Percentiles rank a stretch among this genome's conserved stretches.
Conservation (phyloP, 1,284 basidiomycete genomes). For the Moniliophthora roreri region DNA sequence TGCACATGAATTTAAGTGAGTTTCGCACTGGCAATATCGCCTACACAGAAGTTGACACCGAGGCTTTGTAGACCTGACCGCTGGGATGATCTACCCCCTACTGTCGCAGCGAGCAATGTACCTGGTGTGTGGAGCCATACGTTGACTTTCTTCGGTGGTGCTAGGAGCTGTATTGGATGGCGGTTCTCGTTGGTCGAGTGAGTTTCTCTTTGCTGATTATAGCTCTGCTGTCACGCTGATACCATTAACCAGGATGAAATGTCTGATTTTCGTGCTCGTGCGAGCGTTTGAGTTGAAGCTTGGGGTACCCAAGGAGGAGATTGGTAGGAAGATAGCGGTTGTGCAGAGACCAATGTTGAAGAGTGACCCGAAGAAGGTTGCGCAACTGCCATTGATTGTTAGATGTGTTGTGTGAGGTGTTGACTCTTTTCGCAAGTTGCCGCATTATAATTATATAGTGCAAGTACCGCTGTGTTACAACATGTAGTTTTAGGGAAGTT, state of each 20-base stretch:
- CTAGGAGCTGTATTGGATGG: slow-evolving; percentile 67
- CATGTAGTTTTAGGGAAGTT: too few relatives aligned
- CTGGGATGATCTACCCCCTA: slow-evolving; percentile 43
- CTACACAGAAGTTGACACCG: background rate
- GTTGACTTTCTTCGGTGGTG: slow-evolving; percentile 61
- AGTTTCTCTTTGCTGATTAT: background rate
- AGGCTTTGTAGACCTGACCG: slow-evolving; percentile 49
- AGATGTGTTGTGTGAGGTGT: background rate
- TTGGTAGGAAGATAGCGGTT: background rate
- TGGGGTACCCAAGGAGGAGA: background rate
- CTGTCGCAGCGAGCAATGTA: slow-evolving; percentile 39
- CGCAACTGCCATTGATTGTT: background rate
- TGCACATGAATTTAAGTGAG: slow-evolving; percentile 49
- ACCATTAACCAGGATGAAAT: background rate
- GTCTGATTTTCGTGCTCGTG: background rate
- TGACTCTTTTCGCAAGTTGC: too few relatives aligned
- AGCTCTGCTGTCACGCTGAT: background rate
- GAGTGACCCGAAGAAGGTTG: background rate
- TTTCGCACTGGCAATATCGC: background rate
- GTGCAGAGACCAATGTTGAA: background rate
- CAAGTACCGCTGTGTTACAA: too few relatives aligned
- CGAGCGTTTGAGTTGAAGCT: background rate
- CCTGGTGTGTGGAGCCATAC: slow-evolving; percentile 62
- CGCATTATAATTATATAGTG: too few relatives aligned
- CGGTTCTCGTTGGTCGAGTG: slow-evolving; percentile 33